A percentile compares a stretch with the other conserved stretches of the same genome.
Conservation (phyloP, 176 grass and related monocot genomes). For the Carex cristatella region DNA sequence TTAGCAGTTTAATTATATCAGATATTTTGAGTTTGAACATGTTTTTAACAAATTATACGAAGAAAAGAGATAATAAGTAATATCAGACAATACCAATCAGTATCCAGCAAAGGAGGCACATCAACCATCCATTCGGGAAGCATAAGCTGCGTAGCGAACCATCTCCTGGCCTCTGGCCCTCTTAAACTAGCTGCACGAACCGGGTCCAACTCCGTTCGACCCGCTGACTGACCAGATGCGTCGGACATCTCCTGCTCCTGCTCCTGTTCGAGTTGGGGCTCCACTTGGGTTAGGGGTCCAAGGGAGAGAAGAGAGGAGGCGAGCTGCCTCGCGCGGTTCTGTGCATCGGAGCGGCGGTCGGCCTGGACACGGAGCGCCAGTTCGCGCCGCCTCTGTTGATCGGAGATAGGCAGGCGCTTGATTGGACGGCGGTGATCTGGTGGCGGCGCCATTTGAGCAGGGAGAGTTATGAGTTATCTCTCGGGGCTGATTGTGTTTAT, state of each 20-base stretch:
- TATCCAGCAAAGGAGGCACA: slow-evolving; percentile 57
- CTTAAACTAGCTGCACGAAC: slow-evolving; percentile 49
- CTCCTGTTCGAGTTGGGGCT: slow-evolving; percentile 16
- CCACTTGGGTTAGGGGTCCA: slow-evolving; percentile 4
- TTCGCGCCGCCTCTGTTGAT: slow-evolving; percentile 91
- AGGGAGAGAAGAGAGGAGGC: slow-evolving; percentile 62
- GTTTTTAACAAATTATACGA: neutral
- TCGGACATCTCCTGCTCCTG: slow-evolving; percentile 5
- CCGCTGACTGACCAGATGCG: neutral
- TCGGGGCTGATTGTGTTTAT: too few relatives aligned
- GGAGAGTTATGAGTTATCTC: neutral
- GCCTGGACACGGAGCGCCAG: slow-evolving; percentile 61
- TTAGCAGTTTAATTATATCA: neutral
- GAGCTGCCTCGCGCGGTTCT: slow-evolving; percentile 76
- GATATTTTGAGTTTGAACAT: neutral
- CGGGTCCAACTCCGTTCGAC: slow-evolving; percentile 34
- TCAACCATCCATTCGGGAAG: slow-evolving; percentile 97
- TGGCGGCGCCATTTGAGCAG: slow-evolving; percentile 39
- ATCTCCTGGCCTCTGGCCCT: slow-evolving; percentile 52
- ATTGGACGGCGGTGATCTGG: slow-evolving; percentile 52
- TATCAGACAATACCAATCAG: slow-evolving; percentile 46
- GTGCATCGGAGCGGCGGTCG: slow-evolving; percentile 70
- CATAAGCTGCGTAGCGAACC: slow-evolving; percentile 92
- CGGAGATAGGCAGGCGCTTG: slow-evolving; percentile 74
- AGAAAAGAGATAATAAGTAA: neutral